A percentile compares a stretch with the other conserved stretches of the same genome.
Evolutionary conservation across 225 moss, liverwort and hornwort species (phyloP).

Genomic region (Lunularia cruciata): DNA sequence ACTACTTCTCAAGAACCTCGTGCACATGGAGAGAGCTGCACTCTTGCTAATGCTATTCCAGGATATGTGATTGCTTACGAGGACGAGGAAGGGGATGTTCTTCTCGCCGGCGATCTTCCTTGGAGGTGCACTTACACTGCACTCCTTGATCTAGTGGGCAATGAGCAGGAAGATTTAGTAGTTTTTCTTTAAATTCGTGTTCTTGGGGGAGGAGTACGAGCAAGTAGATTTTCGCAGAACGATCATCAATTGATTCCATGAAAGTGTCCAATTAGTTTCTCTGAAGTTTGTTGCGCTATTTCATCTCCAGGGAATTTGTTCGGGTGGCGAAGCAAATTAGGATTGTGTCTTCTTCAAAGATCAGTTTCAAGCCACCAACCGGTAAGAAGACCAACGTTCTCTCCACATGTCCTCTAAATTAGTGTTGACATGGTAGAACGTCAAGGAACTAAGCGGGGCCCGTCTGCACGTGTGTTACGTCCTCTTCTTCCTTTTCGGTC

Average conservation of each 20-base stretch:
- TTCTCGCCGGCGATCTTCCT: conserved; percentile 57
- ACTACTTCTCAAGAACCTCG: conserved; percentile 26
- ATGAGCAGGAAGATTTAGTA: background rate
- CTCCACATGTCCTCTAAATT: background rate
- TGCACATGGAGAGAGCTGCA: conserved; percentile 35
- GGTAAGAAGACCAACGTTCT: conserved; percentile 25
- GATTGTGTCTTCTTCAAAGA: conserved; percentile 54
- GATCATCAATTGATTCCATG: background rate
- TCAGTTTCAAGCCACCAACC: conserved; percentile 41
- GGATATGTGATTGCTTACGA: conserved; percentile 59
- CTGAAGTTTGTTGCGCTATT: background rate
- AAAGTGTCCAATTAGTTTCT: background rate
- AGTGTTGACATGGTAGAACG: background rate
- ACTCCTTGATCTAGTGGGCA: background rate
- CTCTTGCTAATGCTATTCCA: conserved; percentile 50
- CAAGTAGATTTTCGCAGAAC: background rate
- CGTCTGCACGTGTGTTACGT: background rate
- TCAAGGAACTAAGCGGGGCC: background rate
- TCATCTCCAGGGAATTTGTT: conserved; percentile 47
- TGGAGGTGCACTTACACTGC: conserved; percentile 48
- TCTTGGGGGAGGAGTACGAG: no score
- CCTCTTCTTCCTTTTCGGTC: background rate
- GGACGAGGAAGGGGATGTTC: conserved; percentile 62
- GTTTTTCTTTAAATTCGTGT: background rate
- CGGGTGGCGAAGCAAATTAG: conserved; percentile 51